Percentiles rank a stretch among this genome's conserved stretches.
Conservation (phyloP, 2,329 filamentous ascomycete genomes). For the Hypoxylon sp. region DNA sequence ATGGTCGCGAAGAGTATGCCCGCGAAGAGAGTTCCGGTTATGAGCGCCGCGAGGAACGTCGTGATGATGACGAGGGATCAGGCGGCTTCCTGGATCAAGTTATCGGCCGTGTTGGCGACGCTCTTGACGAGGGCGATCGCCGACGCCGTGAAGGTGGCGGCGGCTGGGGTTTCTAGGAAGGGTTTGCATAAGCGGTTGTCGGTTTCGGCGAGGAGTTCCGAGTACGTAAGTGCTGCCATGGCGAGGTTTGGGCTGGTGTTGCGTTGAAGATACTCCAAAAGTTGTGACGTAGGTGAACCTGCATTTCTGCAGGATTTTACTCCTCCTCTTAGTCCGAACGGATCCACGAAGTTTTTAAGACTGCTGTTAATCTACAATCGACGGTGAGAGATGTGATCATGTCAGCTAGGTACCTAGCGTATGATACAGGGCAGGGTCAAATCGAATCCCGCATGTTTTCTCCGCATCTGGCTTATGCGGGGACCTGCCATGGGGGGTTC, state of each 20-base stretch:
- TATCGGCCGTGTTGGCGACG: constrained; percentile 43
- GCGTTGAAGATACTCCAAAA: constrained; percentile 39
- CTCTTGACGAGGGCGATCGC: constrained; percentile 42
- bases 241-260: constrained; percentile 15
- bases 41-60: constrained; percentile 37
- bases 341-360: constrained; percentile 22
- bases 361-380: not conserved
- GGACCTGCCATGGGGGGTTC: constrained; percentile 17
- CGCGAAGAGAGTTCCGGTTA: constrained; percentile 40
- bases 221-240: constrained; percentile 1
- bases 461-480: constrained; percentile 26
- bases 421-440: constrained; percentile 15
- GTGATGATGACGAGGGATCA: constrained; percentile 40
- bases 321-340: constrained; percentile 8
- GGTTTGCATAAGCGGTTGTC: constrained; percentile 9
- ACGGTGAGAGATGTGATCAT: constrained; percentile 4
- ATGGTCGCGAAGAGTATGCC: constrained; percentile 34
- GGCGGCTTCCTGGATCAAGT: constrained; percentile 45
- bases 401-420: constrained; percentile 17
- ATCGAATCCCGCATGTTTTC: constrained; percentile 6
- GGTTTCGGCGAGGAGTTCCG: constrained; percentile 16
- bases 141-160: constrained; percentile 42
- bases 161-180: constrained; percentile 42
- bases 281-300: constrained; percentile 17
- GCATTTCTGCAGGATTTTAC: constrained; percentile 7